Evolutionary conservation across 2,329 filamentous ascomycete species (phyloP).

Genomic region (Claviceps arundinis): DNA sequence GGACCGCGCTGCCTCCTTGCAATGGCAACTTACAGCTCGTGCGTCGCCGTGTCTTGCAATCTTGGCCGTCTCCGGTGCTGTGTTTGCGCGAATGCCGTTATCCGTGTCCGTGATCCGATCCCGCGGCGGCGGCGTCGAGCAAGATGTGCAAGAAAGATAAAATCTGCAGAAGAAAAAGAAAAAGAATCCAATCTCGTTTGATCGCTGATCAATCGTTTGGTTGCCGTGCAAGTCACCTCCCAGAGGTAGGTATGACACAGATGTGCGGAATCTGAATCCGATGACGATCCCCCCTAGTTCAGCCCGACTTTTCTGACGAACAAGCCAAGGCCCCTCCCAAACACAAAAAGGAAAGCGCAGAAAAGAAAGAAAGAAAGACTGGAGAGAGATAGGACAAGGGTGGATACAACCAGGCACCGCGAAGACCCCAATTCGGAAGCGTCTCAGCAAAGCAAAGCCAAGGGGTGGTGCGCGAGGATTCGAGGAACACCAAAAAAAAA

Average conservation of each 20-base stretch:
- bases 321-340: not conserved
- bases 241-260: not conserved
- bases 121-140: not conserved
- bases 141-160: not conserved
- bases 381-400: not conserved
- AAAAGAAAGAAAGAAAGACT: not conserved
- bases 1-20: too few species aligned
- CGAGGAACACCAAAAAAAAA: not conserved
- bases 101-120: too few species aligned
- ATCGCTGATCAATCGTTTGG: not conserved
- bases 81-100: too few species aligned
- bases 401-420: not conserved
- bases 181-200: not conserved
- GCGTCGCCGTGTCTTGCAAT: too few species aligned
- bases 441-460: not conserved
- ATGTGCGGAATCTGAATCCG: not conserved
- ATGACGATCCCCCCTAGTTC: not conserved
- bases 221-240: not conserved
- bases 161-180: not conserved
- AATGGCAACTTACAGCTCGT: not conserved
- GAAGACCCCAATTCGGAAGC: not conserved
- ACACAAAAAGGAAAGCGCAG: not conserved
- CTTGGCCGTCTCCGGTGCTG: too few species aligned
- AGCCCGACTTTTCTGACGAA: not conserved
- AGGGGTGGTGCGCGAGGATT: not conserved